Evolutionary conservation across 805 yeast genomes (phyloP).

Genomic region (Komagataella phaffii): DNA sequence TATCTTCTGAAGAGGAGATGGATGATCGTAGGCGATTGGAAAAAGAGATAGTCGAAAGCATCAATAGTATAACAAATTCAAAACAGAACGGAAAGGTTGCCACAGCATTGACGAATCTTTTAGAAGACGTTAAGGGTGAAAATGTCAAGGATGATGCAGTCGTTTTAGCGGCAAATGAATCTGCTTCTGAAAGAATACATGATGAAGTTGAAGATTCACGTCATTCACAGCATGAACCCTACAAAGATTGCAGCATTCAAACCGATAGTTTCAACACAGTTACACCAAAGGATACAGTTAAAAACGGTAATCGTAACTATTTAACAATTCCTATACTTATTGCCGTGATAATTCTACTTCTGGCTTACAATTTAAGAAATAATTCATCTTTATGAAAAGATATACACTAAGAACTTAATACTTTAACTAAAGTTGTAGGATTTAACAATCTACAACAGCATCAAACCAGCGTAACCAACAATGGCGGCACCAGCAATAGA

Average conservation of each 20-base stretch:
- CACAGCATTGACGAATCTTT: not conserved
- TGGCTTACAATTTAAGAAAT: not conserved
- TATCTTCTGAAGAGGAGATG: not conserved
- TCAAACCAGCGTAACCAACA: constrained; percentile 9
- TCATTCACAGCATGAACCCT: not conserved
- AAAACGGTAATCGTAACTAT: not conserved
- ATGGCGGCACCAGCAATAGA: constrained; percentile 10
- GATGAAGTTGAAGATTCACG: not conserved
- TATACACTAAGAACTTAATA: not conserved
- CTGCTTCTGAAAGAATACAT: not conserved
- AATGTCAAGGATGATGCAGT: not conserved
- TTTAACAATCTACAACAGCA: constrained; percentile 6
- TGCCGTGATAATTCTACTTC: not conserved
- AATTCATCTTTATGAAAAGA: not conserved
- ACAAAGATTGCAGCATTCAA: not conserved
- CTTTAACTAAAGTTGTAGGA: not conserved
- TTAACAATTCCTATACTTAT: not conserved
- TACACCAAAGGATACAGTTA: not conserved
- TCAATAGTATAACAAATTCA: not conserved
- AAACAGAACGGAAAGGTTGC: not conserved
- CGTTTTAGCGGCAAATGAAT: not conserved
- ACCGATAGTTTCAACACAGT: not conserved
- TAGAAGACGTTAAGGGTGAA: not conserved
- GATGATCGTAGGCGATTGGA: not conserved
- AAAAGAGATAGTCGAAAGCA: not conserved